Evolutionary conservation across 768 basidiomycete genomes (phyloP).

Genomic region (Panaeolus papilionaceus): DNA sequence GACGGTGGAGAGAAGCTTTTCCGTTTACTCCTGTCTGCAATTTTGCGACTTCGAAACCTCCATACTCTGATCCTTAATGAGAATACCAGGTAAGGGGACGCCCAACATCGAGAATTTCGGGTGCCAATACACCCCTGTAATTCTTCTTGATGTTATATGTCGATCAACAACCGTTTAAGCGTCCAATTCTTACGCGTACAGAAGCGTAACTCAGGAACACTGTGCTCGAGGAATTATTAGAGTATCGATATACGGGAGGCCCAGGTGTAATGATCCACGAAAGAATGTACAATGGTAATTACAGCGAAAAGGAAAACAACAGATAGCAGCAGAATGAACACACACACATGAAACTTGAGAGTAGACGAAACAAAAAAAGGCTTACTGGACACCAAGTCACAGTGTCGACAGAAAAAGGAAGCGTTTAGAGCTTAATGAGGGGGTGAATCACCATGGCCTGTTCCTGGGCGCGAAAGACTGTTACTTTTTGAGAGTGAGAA

Average conservation of each 20-base stretch:
- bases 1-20: neutral
- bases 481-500: slow-evolving; percentile 15
- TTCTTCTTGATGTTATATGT: slow-evolving; percentile 8
- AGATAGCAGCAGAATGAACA: slow-evolving; percentile 1
- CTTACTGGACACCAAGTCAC: too few species aligned
- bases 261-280: slow-evolving; percentile 5
- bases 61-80: neutral
- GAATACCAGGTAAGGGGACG: neutral
- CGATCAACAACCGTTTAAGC: slow-evolving; percentile 9
- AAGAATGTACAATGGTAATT: slow-evolving; percentile 4
- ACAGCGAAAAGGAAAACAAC: slow-evolving; percentile 2
- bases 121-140: neutral
- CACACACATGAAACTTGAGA: neutral
- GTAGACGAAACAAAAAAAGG: neutral
- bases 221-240: neutral
- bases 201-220: neutral
- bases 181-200: neutral
- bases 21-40: neutral
- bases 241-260: neutral
- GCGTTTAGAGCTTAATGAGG: slow-evolving; percentile 1
- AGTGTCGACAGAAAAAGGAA: too few species aligned
- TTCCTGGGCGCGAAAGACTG: slow-evolving; percentile 41
- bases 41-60: neutral
- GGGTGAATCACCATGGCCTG: slow-evolving; percentile 28
- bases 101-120: neutral